Evolutionary conservation across 1,139 yeast genomes (phyloP), one percentile per base, ranked within the genome.

Genomic region (Blastobotrys arbuscula): DNA sequence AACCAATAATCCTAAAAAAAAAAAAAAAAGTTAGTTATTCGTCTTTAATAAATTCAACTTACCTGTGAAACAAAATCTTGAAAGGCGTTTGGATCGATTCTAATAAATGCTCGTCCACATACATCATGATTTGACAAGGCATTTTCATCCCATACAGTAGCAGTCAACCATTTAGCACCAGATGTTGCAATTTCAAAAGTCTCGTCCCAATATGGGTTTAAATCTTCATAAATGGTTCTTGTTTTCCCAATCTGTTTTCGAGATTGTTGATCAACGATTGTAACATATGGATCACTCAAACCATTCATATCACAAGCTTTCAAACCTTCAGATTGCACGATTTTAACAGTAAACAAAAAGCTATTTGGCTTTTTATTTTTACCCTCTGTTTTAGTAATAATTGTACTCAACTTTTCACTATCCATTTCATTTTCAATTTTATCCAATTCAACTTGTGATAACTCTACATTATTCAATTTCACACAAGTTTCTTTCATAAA

Each of bases 171-270:
- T 28, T 63, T 60, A 2, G 68, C 59, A 0, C 64, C 64, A 0
- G 66, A 55, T 1, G 71, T 60, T 35, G 85, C 66, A 15, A 64
- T 51, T 61, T 89, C 96, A 62, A 86, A 84, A 50, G 83, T 86
- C 69, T 92, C 97, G 59, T 87, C 87, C 95, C 96, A 92, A 23
- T 77, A 79, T 0, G 97, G 97, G 58, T 81, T 81, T 33, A 77
- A 68, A 5, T 82, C 78, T 49, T 78, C 78, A 40, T 74, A 72
- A 8, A 85, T 71, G 0, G 82, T 75, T 59, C 88, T 74, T 0
- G 97, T 89, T 55, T 79, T 79, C 4, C 87, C 95, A 44, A 86
- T 73, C 19, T 82, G 78, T 47, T 72, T 73, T 45, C 79, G 73
- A 2, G 74, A 73, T 43, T 69, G 68, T 7, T 83, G 77, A 54